These are phyloP conservation scores for Hibiscus syriacus DNA, from an alignment of 345 rosid genomes.

Conservation along the genomic window DNA sequence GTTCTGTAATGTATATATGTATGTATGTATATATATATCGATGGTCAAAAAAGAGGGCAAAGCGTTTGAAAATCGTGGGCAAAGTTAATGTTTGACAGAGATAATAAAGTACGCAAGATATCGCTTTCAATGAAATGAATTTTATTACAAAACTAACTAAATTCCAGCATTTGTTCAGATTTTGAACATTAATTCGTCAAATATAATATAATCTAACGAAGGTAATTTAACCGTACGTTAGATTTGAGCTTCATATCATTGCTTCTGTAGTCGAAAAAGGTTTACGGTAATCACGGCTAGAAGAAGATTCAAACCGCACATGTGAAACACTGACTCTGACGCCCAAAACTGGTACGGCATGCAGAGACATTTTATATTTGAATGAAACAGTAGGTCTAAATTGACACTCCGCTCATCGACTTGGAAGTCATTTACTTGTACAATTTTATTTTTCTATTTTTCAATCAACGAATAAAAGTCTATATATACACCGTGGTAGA, in stretches of 20 bases:
- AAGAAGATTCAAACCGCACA: conserved; percentile 7
- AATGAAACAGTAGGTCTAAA: conserved; percentile 17
- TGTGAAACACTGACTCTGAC: conserved; percentile 17
- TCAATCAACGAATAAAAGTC: too few relatives aligned
- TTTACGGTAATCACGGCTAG: conserved; percentile 21
- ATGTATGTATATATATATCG: too few relatives aligned
- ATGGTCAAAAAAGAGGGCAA: conserved; percentile 43
- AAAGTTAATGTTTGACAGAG: conserved; percentile 19
- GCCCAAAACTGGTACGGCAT: too few relatives aligned
- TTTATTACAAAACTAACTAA: background rate
- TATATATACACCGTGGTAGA: too few relatives aligned
- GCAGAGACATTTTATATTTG: too few relatives aligned
- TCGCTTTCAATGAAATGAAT: conserved; percentile 17
- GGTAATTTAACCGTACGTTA: background rate
- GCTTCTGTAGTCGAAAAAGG: background rate
- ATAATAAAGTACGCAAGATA: background rate
- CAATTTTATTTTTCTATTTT: background rate
- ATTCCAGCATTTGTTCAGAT: background rate
- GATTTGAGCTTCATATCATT: too few relatives aligned
- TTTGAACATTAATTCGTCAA: too few relatives aligned
- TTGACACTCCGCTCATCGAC: conserved; percentile 26
- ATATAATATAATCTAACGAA: too few relatives aligned
- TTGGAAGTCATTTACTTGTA: conserved; percentile 6
- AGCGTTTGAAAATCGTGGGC: background rate
- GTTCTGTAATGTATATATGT: too few relatives aligned